Base-by-base conservation (phyloP, 1,139 yeast genomes). In the Candida sp. region DNA sequence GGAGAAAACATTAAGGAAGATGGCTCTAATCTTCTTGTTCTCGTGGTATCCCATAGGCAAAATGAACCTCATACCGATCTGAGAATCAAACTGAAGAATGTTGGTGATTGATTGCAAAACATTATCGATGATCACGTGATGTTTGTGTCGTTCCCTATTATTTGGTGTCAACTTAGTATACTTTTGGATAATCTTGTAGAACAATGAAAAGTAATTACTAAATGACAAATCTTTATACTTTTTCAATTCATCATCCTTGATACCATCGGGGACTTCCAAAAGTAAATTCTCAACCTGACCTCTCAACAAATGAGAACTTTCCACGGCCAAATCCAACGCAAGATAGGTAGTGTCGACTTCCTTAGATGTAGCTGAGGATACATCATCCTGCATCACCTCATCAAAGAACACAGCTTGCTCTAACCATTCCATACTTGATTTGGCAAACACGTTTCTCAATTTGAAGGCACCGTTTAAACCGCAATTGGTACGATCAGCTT, bases 1-100 rank as follows among this genome's bases (percentile, higher is more conserved):
- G 1, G 89, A 83, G 61, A 91, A 89, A 3, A 90, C 94, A 56
- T 87, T 87, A 62, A 90, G 74, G 62, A 90, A 90, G 1, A 94
- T 85, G 5, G 88, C 73, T 53, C 96, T 72, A 32, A 90, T 83
- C 49, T 84, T 80, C 23, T 72, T 68, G 61, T 88, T 88, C 38
- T 80, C 81, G 59, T 90, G 91, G 60, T 85, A 88, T 0, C 96
- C 96, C 62, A 90, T 75, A 0, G 96, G 92, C 12, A 91, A 69
- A 1, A 93, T 92, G 66, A 84, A 84, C 49, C 84, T 85, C 63
- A 90, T 75, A 7, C 97, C 96, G 46, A 89, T 85, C 55, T 88
- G 92, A 2, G 88, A 84, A 62, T 91, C 92, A 8, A 89, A 80
- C 58, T 82, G 86, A 47, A 91, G 73, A 41, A 91, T 67, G 58